phyloP scores from a whole-genome alignment of 306 rosid genomes.

The Delonix regia region DNA sequence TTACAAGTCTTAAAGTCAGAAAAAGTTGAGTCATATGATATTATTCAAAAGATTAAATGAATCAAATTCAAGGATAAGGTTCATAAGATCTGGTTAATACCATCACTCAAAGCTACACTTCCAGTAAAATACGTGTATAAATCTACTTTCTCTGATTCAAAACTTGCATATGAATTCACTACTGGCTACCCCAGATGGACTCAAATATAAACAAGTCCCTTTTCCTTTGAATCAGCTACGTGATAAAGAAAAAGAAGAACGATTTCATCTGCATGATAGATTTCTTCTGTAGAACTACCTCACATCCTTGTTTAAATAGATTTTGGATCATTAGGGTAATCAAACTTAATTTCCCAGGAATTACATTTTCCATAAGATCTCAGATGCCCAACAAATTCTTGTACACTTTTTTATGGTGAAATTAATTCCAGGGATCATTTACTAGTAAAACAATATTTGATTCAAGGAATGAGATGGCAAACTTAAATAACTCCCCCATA shows the following conservation, averaged over 20 bases:
- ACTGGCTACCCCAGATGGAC: neutral
- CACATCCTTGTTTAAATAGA: neutral
- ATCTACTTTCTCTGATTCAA: neutral
- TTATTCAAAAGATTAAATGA: neutral
- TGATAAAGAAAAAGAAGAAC: neutral
- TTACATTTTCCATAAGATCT: neutral
- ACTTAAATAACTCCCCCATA: conserved; percentile 22
- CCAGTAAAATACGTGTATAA: neutral
- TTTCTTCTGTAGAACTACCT: neutral
- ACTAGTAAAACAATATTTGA: conserved; percentile 2
- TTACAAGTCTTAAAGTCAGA: neutral
- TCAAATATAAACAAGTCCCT: neutral
- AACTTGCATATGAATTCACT: neutral
- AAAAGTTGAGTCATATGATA: neutral
- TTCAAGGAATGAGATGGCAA: conserved; percentile 23
- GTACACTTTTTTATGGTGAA: conserved; percentile 7
- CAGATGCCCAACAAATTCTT: neutral
- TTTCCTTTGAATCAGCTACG: neutral
- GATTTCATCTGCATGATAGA: neutral
- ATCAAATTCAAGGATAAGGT: neutral
- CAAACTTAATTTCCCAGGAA: neutral
- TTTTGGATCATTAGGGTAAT: neutral
- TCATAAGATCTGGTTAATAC: neutral
- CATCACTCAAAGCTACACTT: neutral
- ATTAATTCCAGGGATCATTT: neutral